Percentiles rank a stretch among this genome's conserved stretches.
Evolutionary conservation across 257 asterid species (phyloP).

Genomic region (Solanum phureja): DNA sequence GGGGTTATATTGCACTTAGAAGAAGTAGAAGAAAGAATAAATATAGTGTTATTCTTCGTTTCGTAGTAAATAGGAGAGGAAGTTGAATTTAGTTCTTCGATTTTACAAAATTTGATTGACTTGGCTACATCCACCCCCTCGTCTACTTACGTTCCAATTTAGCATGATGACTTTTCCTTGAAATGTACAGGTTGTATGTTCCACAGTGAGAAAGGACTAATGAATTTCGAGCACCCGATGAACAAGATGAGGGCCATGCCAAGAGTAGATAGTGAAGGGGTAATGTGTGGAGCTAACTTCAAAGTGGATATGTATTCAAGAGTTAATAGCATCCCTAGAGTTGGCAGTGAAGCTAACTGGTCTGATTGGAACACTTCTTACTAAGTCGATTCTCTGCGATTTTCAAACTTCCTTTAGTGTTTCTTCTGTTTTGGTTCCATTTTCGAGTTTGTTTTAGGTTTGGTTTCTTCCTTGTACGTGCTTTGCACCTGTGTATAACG

Average conservation of each 20-base stretch:
- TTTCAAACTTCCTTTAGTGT: background rate
- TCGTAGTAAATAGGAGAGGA: background rate
- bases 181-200: slow-evolving; percentile 56
- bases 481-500: background rate
- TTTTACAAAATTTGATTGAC: background rate
- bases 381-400: background rate
- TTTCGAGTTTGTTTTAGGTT: background rate
- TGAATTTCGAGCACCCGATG: slow-evolving; percentile 92
- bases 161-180: background rate
- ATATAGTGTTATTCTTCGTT: too few species aligned
- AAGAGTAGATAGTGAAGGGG: slow-evolving; percentile 82
- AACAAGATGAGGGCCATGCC: slow-evolving; percentile 71
- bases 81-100: background rate
- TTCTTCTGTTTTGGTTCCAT: background rate
- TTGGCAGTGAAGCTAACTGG: slow-evolving; percentile 79
- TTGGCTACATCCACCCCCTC: background rate
- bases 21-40: too few species aligned
- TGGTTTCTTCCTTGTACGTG: background rate
- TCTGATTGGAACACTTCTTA: slow-evolving; percentile 28
- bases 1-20: too few species aligned
- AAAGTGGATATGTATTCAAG: slow-evolving; percentile 59
- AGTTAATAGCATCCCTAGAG: slow-evolving; percentile 79
- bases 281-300: slow-evolving; percentile 70
- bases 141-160: background rate
- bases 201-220: slow-evolving; percentile 68